Conservation (phyloP, 2,329 filamentous ascomycete genomes). For the Coniochaeta sp. region DNA sequence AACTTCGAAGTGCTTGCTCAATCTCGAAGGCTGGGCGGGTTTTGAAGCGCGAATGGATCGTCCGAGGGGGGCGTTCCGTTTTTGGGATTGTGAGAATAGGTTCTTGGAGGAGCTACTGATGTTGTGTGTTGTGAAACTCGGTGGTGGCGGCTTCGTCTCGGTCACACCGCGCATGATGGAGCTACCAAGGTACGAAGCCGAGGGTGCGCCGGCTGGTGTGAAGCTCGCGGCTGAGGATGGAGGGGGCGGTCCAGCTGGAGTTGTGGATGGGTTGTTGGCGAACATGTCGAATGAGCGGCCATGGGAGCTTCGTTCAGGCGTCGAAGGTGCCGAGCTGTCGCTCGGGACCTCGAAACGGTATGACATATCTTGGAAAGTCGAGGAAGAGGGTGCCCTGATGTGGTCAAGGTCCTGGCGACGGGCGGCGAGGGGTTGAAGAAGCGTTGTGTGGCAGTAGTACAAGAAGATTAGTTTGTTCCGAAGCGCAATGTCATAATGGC, state of each 20-base stretch:
- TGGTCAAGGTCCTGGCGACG: not conserved
- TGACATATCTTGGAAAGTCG: conserved; percentile 5
- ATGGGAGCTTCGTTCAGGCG: conserved; percentile 34
- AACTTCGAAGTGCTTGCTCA: conserved; percentile 36
- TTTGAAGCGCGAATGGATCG: conserved; percentile 31
- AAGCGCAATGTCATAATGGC: not conserved
- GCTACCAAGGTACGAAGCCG: conserved; percentile 46
- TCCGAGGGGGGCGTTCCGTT: conserved; percentile 35
- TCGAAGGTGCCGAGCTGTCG: conserved; percentile 36
- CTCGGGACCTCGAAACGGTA: conserved; percentile 32
- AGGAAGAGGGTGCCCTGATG: not conserved
- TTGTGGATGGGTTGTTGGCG: conserved; percentile 41
- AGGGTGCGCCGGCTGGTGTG: conserved; percentile 48
- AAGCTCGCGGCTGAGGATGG: conserved; percentile 43
- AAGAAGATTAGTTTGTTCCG: not conserved
- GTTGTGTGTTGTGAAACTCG: conserved; percentile 24
- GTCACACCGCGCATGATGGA: conserved; percentile 37
- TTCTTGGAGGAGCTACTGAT: conserved; percentile 21
- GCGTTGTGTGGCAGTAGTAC: not conserved
- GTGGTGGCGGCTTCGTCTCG: conserved; percentile 5
- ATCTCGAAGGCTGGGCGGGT: conserved; percentile 35
- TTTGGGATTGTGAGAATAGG: conserved; percentile 31
- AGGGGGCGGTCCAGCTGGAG: conserved; percentile 42
- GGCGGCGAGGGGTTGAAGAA: not conserved
- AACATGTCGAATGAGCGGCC: conserved; percentile 21